Evolutionary conservation across 768 basidiomycete species (phyloP), one percentile per base, ranked within the genome.

Genomic region (Lactarius evosmus): DNA sequence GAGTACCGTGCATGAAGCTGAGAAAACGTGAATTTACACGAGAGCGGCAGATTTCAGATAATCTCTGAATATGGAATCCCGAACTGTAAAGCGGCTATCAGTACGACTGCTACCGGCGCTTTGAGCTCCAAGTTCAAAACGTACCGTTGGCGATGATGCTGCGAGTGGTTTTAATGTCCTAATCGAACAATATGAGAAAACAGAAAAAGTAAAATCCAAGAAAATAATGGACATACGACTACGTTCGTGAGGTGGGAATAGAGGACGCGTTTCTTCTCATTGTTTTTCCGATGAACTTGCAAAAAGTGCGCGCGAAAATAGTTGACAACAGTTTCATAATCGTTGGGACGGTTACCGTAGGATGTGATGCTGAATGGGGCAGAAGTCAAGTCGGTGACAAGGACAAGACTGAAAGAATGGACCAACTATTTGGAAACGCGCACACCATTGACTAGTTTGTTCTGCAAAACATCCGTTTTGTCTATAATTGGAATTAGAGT

Each of bases 261-360:
- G 2, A 93, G 76, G n/a, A 89, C 88, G 56, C 91, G 83, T 46
- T 85, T 82, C 69, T 88, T 87, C 69, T 91, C 86, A 67, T 92
- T 91, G 63, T 90, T 93, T 67, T 83, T 82, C 69, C 85, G 78
- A 72, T 92, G 90, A 19, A 89, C 86, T 73, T 93, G 90, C 64
- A 90, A 76, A 76, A 94, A 94, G 69, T 93, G 92, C 38, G 89
- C 87, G 11, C 89, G 87, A 83, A 94, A 93, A 75, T 93, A 93
- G 70, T 88, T 85, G 49, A 91, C 85, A 25, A 91, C 89, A 5
- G 86, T 84, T 62, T 92, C 88, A 70, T 86, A 91, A 69, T 87
- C 88, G 72, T 93, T 93, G n/a, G 83, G 75, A 44, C 91, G 84
- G 66, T 90, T 85, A 30, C 87, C 88, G 67, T 87, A 92, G 7